These are phyloP conservation scores for Penicillium thymicola DNA, from an alignment of 2,329 filamentous ascomycete species.

Conservation along the genomic window DNA sequence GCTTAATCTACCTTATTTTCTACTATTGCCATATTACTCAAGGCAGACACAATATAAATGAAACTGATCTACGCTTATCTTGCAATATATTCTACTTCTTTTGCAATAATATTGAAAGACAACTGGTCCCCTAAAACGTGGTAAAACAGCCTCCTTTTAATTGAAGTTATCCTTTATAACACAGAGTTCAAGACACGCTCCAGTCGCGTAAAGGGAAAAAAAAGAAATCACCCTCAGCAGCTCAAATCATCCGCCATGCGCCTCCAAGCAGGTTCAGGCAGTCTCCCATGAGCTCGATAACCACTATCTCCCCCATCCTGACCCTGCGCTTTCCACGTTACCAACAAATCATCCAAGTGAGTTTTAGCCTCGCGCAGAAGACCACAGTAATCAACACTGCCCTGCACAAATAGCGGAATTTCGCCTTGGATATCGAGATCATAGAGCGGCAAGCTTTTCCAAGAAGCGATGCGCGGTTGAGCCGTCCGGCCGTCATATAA, in stretches of 20 bases:
- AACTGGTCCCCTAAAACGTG: no score
- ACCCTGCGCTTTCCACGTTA: constrained; percentile 4
- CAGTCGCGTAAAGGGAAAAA: not conserved
- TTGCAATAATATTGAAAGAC: not conserved
- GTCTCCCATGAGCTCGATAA: constrained; percentile 6
- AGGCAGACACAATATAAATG: not conserved
- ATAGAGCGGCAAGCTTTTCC: constrained; percentile 4
- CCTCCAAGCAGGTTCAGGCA: constrained; percentile 5
- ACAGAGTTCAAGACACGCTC: not conserved
- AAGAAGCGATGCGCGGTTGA: constrained; percentile 3
- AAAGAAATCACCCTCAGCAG: not conserved
- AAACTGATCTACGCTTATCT: not conserved
- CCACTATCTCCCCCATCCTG: not conserved
- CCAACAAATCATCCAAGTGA: constrained; percentile 7
- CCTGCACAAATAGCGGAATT: constrained; percentile 4
- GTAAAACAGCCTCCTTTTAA: not conserved
- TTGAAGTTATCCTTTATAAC: not conserved
- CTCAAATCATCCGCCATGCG: not conserved
- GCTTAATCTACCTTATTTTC: not conserved
- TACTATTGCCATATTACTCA: not conserved
- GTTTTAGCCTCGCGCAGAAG: constrained; percentile 1
- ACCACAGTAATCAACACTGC: constrained; percentile 5
- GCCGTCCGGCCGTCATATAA: constrained; percentile 1
- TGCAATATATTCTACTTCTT: not conserved
- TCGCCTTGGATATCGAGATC: constrained; percentile 6